Evolutionary conservation across 2,329 filamentous ascomycete genomes (phyloP), one percentile per base, ranked within the genome.

Genomic region (Beauveria australis): DNA sequence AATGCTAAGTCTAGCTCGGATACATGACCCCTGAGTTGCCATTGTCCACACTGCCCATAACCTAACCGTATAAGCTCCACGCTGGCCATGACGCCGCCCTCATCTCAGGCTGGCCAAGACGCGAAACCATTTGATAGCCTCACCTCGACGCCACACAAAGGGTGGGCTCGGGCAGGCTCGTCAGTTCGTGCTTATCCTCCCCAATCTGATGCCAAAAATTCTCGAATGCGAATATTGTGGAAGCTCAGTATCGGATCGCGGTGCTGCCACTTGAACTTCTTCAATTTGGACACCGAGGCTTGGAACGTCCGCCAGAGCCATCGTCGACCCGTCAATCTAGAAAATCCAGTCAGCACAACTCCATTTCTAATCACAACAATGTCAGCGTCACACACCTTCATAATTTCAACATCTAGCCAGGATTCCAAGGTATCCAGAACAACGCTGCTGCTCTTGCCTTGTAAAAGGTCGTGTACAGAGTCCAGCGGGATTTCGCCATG

Each of bases 401-500:
- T 61, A 49, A 77, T 72, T 58, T 71, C 67, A 19, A 75, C 66
- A 53, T 71, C 63, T 9, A 76, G 18, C 33, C 43, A 48, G 4
- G 51, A 41, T 8, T 60, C 28, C 14, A 60, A 22, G 18, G 28
- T 49, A 10, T 60, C 24, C 22, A 43, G 5, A 24, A 54, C 18
- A 19, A n/a, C 58, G 12, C 30, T 10, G 28, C 30, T 44, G 30
- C 12, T 43, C 26, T 54, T 54, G 43, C 43, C 58, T 18, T 26
- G 41, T 24, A 60, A 10, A 7, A 5, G 3, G 22, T 9, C 14
- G 10, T 41, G 12, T 12, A 60, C 89, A 66, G 87, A 85, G 62
- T 76, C 74, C 54, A 79, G 73, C 53, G 79, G 73, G 43, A 75
- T 68, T 26, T 66, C 67, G 28, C 71, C 73, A 61, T 73, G 63